Conservation (phyloP, 2,329 filamentous ascomycete species). For the Fusarium sp. region DNA sequence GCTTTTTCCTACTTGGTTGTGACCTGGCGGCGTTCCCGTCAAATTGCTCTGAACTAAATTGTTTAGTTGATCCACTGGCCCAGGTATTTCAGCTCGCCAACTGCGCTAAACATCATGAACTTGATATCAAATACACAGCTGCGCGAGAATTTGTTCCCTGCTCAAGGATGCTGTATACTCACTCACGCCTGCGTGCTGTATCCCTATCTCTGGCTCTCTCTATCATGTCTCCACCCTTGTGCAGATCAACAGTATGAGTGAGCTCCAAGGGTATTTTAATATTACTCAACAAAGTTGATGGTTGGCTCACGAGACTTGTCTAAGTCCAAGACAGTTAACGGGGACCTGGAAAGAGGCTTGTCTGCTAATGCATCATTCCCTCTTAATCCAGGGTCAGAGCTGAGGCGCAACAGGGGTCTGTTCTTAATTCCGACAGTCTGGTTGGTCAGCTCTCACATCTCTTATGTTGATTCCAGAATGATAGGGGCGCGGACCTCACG, state of each 20-base stretch:
- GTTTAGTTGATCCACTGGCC: constrained; percentile 25
- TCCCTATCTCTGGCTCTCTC: constrained; percentile 12
- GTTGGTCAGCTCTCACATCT: constrained; percentile 44
- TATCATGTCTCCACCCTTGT: constrained; percentile 2
- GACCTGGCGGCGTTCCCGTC: constrained; percentile 37
- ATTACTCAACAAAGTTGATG: constrained; percentile 28
- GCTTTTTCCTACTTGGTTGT: constrained; percentile 26
- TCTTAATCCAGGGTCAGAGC: constrained; percentile 25
- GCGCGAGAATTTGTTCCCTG: constrained; percentile 2
- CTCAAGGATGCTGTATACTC: constrained; percentile 10
- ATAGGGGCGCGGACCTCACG: constrained; percentile 28
- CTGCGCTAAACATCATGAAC: constrained; percentile 16
- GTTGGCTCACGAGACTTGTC: constrained; percentile 15
- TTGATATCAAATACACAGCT: constrained; percentile 2
- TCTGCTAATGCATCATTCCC: constrained; percentile 18
- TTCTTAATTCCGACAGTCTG: constrained; percentile 18
- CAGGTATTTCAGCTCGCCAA: constrained; percentile 20
- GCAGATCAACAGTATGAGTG: constrained; percentile 7
- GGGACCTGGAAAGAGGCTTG: constrained; percentile 34
- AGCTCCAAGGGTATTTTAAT: constrained; percentile 12
- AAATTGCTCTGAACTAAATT: constrained; percentile 1
- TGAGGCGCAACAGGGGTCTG: constrained; percentile 34
- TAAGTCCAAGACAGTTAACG: constrained; percentile 29
- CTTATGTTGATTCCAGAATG: constrained; percentile 42
- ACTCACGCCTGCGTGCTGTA: constrained; percentile 16